phyloP scores from a whole-genome alignment of 345 rosid genomes.

The Linum usitatissimum region DNA sequence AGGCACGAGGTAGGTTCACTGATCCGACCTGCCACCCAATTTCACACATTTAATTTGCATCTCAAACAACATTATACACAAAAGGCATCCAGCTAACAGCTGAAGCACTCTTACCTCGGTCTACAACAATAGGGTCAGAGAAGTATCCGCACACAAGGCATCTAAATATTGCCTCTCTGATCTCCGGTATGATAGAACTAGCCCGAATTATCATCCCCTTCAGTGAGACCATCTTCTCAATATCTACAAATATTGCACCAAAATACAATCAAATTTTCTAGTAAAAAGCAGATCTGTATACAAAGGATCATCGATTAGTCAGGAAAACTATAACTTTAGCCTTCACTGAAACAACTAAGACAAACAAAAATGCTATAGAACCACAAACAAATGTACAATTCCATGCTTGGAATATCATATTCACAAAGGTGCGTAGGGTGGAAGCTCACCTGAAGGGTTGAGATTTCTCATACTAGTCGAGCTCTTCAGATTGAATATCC shows the following conservation, averaged over 20 bases:
- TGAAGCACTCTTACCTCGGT: slow-evolving; percentile 59
- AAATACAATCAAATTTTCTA: neutral
- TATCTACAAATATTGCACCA: slow-evolving; percentile 36
- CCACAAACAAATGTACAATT: neutral
- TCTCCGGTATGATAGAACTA: slow-evolving; percentile 93
- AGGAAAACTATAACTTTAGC: too few species aligned
- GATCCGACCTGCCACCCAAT: slow-evolving; percentile 48
- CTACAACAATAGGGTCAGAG: slow-evolving; percentile 79
- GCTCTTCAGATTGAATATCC: slow-evolving; percentile 60
- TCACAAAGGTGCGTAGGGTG: neutral
- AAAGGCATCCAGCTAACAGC: slow-evolving; percentile 2
- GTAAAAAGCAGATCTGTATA: neutral
- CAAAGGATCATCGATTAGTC: neutral
- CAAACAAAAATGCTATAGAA: neutral
- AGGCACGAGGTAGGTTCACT: slow-evolving; percentile 65
- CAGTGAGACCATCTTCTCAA: slow-evolving; percentile 92
- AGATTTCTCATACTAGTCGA: slow-evolving; percentile 85
- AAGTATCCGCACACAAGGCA: slow-evolving; percentile 81
- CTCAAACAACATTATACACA: neutral
- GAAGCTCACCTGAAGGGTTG: slow-evolving; percentile 70
- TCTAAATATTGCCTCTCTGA: slow-evolving; percentile 86
- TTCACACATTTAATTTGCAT: slow-evolving; percentile 3
- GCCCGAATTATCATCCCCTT: slow-evolving; percentile 92
- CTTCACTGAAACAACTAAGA: neutral
- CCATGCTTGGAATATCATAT: neutral